Base-by-base conservation (phyloP, 306 rosid genomes). In the Vigna angularis region DNA sequence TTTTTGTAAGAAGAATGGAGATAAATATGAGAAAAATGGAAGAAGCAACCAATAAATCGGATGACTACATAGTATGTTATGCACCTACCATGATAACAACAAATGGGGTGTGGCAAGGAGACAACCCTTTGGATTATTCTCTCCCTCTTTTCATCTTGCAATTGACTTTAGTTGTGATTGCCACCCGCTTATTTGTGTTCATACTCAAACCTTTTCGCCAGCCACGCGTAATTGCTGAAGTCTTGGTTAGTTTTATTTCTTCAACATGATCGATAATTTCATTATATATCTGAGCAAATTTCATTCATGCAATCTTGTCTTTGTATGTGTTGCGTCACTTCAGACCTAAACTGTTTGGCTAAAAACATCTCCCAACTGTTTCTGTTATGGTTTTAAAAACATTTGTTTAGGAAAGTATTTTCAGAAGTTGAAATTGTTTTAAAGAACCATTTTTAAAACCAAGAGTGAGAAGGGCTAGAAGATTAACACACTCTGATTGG, bases 41-140 rank as follows among this genome's bases (percentile, higher is more conserved):
- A 72, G 49, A 49, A 30, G 2, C 10, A 17, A 0, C 8, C 3
- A 86, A 76, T 58, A 18, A 14, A 16, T 61, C 87, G 22, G 85
- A 73, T 2, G 88, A 74, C 0, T 70, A 83, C 1, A 90, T 90
- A 40, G 89, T 94, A 0, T 94, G 98, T 45, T 94, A 90, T 69
- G 88, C 97, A 8, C 98, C 98, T 3, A 87, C 90, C 26, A 89
- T 92, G 98, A 86, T 94, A 42, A 92, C 97, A 22, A 94, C 98
- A 49, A 89, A 94, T 74, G 97, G 98, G 17, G 74, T 94, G n/a
- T 94, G 97, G 97, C 97, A 90, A 79, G 98, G 98, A 6, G 97
- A 94, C 48, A 94, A 92, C 73, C 98, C 98, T 86, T 73, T 94
- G 79, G 93, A 92, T 79, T 94, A 87, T 78, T 94, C 98, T 83